phyloP scores from a whole-genome alignment of 805 yeast genomes.

The Ogataea siamensis region DNA sequence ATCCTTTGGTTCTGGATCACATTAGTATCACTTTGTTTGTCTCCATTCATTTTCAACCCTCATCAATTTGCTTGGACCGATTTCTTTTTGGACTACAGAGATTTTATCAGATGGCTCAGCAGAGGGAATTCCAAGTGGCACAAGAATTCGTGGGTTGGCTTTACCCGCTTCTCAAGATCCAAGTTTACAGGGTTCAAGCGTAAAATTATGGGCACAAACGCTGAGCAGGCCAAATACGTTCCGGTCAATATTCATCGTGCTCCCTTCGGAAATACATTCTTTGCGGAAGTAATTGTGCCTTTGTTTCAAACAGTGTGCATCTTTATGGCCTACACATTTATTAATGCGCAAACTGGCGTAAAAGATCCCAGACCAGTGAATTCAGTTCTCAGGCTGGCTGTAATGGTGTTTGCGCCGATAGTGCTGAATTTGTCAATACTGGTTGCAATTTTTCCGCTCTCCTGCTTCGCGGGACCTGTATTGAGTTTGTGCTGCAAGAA shows the following conservation, averaged over 20 bases:
- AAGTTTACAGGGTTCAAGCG: slow-evolving; percentile 90
- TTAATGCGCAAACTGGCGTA: slow-evolving; percentile 88
- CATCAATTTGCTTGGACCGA: slow-evolving; percentile 49
- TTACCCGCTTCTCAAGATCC: slow-evolving; percentile 74
- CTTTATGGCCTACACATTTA: slow-evolving; percentile 71
- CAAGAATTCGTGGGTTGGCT: slow-evolving; percentile 76
- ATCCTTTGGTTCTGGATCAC: slow-evolving; percentile 60
- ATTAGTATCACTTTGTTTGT: slow-evolving; percentile 42
- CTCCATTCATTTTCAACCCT: slow-evolving; percentile 54
- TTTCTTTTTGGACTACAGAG: slow-evolving; percentile 49
- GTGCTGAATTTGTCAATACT: slow-evolving; percentile 37
- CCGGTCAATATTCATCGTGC: slow-evolving; percentile 62
- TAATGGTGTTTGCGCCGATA: slow-evolving; percentile 53
- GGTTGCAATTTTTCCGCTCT: slow-evolving; percentile 34
- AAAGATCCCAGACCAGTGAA: slow-evolving; percentile 45
- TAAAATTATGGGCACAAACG: slow-evolving; percentile 37
- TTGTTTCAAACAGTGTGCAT: slow-evolving; percentile 65
- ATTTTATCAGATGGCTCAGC: slow-evolving; percentile 67
- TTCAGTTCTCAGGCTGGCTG: slow-evolving; percentile 58
- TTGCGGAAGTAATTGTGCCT: slow-evolving; percentile 80
- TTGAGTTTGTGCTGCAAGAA: slow-evolving; percentile 34
- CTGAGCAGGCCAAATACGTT: slow-evolving; percentile 39
- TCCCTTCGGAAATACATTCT: slow-evolving; percentile 69
- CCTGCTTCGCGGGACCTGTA: slow-evolving; percentile 40
- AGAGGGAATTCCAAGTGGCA: slow-evolving; percentile 72